Evolutionary conservation across 306 rosid species (phyloP).

Genomic region (Begonia fuchsioides): DNA sequence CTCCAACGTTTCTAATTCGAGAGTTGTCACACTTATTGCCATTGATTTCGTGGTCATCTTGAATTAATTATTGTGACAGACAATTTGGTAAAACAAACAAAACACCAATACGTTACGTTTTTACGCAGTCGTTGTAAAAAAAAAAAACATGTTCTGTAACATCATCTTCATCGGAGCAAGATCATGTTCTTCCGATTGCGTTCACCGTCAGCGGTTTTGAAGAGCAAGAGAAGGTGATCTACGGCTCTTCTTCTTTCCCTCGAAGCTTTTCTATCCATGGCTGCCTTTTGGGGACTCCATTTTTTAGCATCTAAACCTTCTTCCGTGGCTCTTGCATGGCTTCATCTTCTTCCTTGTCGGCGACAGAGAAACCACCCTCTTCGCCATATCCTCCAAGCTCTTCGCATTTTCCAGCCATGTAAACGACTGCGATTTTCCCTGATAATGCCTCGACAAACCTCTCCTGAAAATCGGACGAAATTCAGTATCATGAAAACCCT

Average conservation of each 20-base stretch:
- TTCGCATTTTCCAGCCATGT: conserved; percentile 27
- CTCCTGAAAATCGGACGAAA: conserved; percentile 17
- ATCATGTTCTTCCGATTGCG: no score
- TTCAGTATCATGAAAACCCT: background rate
- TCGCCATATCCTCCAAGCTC: conserved; percentile 34
- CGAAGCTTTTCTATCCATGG: conserved; percentile 19
- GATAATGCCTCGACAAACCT: conserved; percentile 36
- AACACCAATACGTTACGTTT: no score
- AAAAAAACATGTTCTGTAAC: no score
- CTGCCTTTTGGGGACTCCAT: conserved; percentile 23
- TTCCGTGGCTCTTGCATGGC: conserved; percentile 29
- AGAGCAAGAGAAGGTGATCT: no score
- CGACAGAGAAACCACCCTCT: conserved; percentile 16
- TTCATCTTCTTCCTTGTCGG: conserved; percentile 22
- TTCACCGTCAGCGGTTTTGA: no score
- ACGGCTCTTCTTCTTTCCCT: conserved; percentile 1
- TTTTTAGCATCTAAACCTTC: conserved; percentile 25
- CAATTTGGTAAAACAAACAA: no score
- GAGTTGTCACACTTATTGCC: no score
- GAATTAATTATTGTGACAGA: no score
- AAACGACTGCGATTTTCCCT: conserved; percentile 39
- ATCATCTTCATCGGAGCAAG: no score
- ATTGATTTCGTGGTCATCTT: no score
- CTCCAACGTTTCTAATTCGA: no score
- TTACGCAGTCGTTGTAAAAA: no score